These are phyloP conservation scores for Colletotrichum shisoi DNA, from an alignment of 2,329 filamentous ascomycete species.

Conservation along the genomic window DNA sequence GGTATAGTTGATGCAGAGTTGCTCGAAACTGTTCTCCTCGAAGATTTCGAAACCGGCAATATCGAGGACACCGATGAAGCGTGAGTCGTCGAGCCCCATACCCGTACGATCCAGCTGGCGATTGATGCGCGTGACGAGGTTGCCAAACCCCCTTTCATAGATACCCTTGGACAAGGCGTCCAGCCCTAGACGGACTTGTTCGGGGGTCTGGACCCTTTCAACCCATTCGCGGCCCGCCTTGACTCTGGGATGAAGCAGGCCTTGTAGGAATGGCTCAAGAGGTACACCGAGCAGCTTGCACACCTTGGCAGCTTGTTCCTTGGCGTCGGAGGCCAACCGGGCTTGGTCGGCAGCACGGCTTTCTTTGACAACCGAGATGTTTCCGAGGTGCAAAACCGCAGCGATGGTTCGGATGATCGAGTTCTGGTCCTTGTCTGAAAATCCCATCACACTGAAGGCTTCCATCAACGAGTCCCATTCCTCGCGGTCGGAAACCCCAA, in stretches of 20 bases:
- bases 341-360: constrained; percentile 92
- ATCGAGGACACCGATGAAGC: constrained; percentile 97
- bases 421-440: constrained; percentile 82
- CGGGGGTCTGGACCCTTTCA: constrained; percentile 96
- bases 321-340: constrained; percentile 76
- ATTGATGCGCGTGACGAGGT: constrained; percentile 92
- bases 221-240: constrained; percentile 98
- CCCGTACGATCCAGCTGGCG: constrained; percentile 86
- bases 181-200: constrained; percentile 88
- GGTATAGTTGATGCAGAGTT: constrained; percentile 99
- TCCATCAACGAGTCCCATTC: constrained; percentile 93
- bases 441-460: constrained; percentile 93
- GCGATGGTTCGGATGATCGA: constrained; percentile 88
- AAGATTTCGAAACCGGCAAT: constrained; percentile 99
- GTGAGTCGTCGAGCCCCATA: constrained; percentile 80
- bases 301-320: constrained; percentile 77
- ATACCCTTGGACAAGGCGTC: constrained; percentile 96
- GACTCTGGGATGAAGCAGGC: constrained; percentile 88
- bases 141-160: constrained; percentile 94
- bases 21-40: constrained; percentile 97
- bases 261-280: constrained; percentile 84
- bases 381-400: constrained; percentile 91
- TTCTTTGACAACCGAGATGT: constrained; percentile 88
- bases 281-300: constrained; percentile 86
- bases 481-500: constrained; percentile 85